phyloP scores from a whole-genome alignment of 163 green algal genomes.

The Trebouxia gelatinosa region DNA sequence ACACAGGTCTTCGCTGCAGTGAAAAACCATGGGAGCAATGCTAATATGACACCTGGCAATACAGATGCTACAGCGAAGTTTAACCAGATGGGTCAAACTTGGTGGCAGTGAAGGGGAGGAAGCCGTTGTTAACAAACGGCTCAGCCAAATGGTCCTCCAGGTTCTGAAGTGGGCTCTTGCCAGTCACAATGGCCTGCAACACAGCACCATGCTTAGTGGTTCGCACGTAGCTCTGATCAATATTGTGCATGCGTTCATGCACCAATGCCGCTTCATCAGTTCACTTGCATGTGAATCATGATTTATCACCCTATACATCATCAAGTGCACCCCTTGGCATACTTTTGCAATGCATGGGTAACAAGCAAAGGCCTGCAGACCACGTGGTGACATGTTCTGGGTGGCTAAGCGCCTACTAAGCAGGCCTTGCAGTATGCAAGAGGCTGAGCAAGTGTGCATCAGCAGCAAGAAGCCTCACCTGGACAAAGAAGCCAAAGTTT shows the following conservation, averaged over 20 bases:
- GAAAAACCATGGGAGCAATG: no score
- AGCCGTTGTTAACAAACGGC: slow-evolving; percentile 19
- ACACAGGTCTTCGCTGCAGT: no score
- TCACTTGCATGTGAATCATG: neutral
- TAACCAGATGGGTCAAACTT: slow-evolving; percentile 27
- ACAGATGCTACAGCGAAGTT: no score
- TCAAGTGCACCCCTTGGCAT: neutral
- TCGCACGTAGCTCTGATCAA: neutral
- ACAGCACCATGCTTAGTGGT: neutral
- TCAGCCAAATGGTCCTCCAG: slow-evolving; percentile 33
- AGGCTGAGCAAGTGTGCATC: neutral
- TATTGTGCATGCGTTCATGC: neutral
- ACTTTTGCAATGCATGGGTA: neutral
- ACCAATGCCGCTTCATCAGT: neutral
- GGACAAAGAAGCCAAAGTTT: slow-evolving; percentile 62
- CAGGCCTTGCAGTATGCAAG: neutral
- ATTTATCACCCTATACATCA: neutral
- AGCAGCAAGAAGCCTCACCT: slow-evolving; percentile 15
- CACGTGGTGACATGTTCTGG: neutral
- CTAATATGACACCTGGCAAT: no score
- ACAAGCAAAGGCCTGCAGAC: neutral
- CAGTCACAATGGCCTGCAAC: slow-evolving; percentile 45
- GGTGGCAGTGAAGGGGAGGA: slow-evolving; percentile 23
- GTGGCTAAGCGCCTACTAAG: neutral
- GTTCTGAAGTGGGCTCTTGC: slow-evolving; percentile 53